Evolutionary conservation across 352 stramenopile genomes (phyloP).

Genomic region (Globisporangium emineosum): DNA sequence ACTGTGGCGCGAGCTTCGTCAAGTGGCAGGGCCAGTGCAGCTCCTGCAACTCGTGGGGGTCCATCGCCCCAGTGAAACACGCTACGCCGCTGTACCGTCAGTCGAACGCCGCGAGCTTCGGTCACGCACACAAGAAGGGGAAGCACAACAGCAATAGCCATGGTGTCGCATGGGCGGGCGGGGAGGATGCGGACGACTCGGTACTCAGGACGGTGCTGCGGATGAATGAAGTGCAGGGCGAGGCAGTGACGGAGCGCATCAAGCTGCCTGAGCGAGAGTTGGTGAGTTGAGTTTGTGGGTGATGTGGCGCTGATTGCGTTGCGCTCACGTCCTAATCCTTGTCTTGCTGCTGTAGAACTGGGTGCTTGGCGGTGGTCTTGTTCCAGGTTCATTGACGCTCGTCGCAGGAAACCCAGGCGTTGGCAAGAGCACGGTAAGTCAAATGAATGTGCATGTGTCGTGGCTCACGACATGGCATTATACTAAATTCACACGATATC

Average conservation of each 20-base stretch:
- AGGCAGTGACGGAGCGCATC: conserved; percentile 54
- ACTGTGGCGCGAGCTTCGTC: conserved; percentile 61
- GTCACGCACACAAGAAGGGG: conserved; percentile 36
- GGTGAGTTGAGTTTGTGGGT: conserved; percentile 19
- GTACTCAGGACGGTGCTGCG: conserved; percentile 34
- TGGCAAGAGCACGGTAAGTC: conserved; percentile 85
- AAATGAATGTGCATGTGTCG: neutral
- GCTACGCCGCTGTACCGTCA: conserved; percentile 47
- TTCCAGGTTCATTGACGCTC: conserved; percentile 93
- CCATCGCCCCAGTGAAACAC: conserved; percentile 59
- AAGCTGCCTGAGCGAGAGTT: conserved; percentile 70
- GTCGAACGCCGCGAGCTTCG: conserved; percentile 41
- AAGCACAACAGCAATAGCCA: conserved; percentile 30
- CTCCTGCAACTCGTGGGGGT: conserved; percentile 90
- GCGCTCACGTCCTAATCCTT: neutral
- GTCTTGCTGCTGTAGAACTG: conserved; percentile 64
- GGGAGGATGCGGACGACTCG: conserved; percentile 9
- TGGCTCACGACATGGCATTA: too few relatives aligned
- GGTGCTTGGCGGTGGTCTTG: conserved; percentile 95
- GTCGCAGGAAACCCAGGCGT: conserved; percentile 94
- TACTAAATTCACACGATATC: neutral
- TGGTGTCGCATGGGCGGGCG: conserved; percentile 33
- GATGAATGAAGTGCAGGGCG: conserved; percentile 71
- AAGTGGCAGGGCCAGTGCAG: conserved; percentile 88
- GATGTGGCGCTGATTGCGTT: too few relatives aligned